These are phyloP conservation scores for Camelina neglecta DNA, from an alignment of 345 rosid species.

Conservation along the genomic window DNA sequence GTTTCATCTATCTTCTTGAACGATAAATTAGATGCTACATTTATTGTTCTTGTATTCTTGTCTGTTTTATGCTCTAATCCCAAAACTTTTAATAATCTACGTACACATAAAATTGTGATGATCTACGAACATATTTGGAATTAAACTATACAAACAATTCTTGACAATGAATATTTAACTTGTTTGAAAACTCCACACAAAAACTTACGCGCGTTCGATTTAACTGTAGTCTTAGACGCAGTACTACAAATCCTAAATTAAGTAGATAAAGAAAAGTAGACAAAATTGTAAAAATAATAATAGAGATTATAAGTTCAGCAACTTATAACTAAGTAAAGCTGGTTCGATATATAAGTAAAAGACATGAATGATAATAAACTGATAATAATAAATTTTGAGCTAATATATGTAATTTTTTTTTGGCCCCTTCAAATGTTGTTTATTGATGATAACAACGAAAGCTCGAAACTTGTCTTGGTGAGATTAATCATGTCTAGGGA, in stretches of 20 bases:
- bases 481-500: background rate
- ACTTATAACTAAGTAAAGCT: background rate
- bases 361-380: background rate
- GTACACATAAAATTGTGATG: background rate
- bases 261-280: background rate
- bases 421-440: background rate
- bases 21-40: conserved; percentile 25
- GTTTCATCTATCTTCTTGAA: conserved; percentile 36
- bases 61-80: conserved; percentile 28
- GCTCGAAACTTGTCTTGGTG: background rate
- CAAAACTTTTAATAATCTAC: background rate
- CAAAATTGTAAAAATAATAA: too few relatives aligned
- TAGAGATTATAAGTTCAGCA: background rate
- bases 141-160: background rate
- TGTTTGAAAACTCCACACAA: background rate
- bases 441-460: background rate
- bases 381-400: background rate
- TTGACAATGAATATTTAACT: background rate
- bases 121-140: background rate
- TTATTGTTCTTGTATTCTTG: conserved; percentile 40
- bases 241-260: background rate
- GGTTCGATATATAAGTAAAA: background rate
- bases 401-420: too few relatives aligned
- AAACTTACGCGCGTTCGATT: background rate
- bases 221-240: background rate